Evolutionary conservation across 257 asterid species (phyloP), one percentile per base, ranked within the genome.

Genomic region (Solanum dulcamara): DNA sequence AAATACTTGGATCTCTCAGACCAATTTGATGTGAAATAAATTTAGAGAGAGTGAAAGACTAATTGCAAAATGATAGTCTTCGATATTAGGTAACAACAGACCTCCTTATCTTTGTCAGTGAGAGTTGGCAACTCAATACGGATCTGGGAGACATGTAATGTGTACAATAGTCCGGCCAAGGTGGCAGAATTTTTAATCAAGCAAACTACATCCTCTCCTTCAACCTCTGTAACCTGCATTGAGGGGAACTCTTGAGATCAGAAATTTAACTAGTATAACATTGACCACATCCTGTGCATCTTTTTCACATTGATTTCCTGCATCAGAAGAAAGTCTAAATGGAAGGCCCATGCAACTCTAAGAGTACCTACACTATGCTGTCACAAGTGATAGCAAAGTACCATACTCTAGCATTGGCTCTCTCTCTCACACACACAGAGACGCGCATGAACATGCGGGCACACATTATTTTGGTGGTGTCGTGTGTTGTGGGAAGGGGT

Each of bases 81-180:
- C 10, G 59, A 46, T 22, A 86, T 79, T 24, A 55, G n/a, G 85
- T 50, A 62, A 86, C 88, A 79, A 81, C 88, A 81, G 68, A 96
- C 99, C 98, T 94, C 90, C 87, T 94, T 95, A 88, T 96, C 99
- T 86, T 90, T 85, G 38, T 91, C 96, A 40, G 98, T 88, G 53
- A 96, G 94, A 33, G 99, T 96, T 68, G 99, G 98, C 86, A 96
- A 88, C 22, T 96, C 97, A 8, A 96, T 95, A 81, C 85, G 96
- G 89, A 96, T 86, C 89, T 96, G 97, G 87, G 98, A 96, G 85
- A 96, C 98, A 81, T 96, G 98, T 86, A 96, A 85, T 50, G 99
- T 96, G 87, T 93, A 96, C 81, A 96, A 86, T 24, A 98, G 90
- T 81, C 99, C 99, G 35, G 95, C 89, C 93, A 96, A 90, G 26